A percentile compares a stretch with the other conserved stretches of the same genome.
Conservation (phyloP, 2,329 filamentous ascomycete species). For the Nemania serpens region DNA sequence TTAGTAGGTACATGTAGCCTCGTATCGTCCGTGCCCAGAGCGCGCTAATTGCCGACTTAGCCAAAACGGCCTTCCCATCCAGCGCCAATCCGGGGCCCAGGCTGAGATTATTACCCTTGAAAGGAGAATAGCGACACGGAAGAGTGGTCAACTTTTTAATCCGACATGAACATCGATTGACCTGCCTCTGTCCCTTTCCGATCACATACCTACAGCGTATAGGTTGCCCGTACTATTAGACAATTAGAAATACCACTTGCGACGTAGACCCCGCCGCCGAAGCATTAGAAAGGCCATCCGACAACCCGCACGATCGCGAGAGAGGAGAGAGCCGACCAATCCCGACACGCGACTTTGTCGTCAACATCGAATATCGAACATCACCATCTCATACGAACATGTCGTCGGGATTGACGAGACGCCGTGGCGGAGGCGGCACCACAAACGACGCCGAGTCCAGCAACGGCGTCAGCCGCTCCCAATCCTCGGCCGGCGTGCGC, state of each 20-base stretch:
- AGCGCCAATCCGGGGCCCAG: too few species aligned
- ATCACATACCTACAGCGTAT: not conserved
- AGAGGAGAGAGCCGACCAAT: not conserved
- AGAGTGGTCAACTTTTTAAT: conserved; percentile 26
- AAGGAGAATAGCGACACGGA: conserved; percentile 24
- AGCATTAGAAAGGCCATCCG: conserved; percentile 9
- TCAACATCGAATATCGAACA: not conserved
- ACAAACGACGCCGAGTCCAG: conserved; percentile 62
- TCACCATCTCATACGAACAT: conserved; percentile 32
- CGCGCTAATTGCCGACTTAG: conserved; percentile 24
- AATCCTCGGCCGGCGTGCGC: conserved; percentile 57
- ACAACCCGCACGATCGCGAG: conserved; percentile 7
- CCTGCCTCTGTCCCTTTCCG: not conserved
- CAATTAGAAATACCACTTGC: not conserved
- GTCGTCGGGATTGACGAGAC: conserved; percentile 49
- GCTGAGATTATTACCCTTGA: conserved; percentile 24
- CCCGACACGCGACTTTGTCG: conserved; percentile 17
- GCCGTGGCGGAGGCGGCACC: conserved; percentile 56
- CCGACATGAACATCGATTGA: conserved; percentile 18
- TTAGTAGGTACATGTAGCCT: too few species aligned
- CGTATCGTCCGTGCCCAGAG: conserved; percentile 15
- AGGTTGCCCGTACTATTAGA: not conserved
- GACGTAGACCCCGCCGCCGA: conserved; percentile 12
- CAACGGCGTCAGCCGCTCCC: conserved; percentile 60
- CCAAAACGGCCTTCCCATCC: conserved; percentile 6